Evolutionary conservation across 768 basidiomycete genomes (phyloP).

Genomic region (Tephrocybe sp.): DNA sequence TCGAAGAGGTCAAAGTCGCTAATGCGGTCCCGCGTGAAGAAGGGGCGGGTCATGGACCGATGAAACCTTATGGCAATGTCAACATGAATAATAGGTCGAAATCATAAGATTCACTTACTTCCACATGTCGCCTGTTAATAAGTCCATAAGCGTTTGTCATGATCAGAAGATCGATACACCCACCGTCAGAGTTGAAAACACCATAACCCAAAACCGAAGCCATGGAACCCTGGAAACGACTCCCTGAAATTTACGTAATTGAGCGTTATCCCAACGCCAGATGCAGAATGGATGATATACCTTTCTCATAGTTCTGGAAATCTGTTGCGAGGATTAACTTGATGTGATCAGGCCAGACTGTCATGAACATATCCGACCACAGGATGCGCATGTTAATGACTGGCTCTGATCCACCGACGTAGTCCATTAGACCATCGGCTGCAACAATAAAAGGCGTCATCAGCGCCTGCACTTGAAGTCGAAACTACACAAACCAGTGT

Average conservation of each 20-base stretch:
- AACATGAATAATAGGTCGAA: neutral
- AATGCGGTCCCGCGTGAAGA: conserved; percentile 61
- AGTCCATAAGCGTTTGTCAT: too few species aligned
- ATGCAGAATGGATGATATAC: conserved; percentile 23
- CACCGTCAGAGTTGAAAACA: conserved; percentile 70
- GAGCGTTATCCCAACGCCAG: neutral
- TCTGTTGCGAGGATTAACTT: conserved; percentile 58
- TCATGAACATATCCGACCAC: conserved; percentile 47
- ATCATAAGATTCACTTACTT: conserved; percentile 33
- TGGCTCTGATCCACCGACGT: conserved; percentile 36
- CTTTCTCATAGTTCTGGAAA: conserved; percentile 61
- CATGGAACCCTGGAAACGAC: conserved; percentile 43
- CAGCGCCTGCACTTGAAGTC: neutral
- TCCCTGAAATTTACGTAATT: conserved; percentile 27
- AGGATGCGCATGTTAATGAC: conserved; percentile 45
- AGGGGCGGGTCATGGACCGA: conserved; percentile 61
- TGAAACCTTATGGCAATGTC: conserved; percentile 44
- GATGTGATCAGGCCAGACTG: conserved; percentile 53
- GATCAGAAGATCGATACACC: conserved; percentile 10
- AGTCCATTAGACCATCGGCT: conserved; percentile 45
- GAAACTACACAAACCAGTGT: conserved; percentile 39
- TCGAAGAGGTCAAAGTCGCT: conserved; percentile 64
- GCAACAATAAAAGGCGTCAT: neutral
- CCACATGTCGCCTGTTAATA: conserved; percentile 33
- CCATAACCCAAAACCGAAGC: conserved; percentile 57